These are phyloP conservation scores for Litsea cubeba DNA, from an alignment of 164 flowering plant species.

Conservation along the genomic window DNA sequence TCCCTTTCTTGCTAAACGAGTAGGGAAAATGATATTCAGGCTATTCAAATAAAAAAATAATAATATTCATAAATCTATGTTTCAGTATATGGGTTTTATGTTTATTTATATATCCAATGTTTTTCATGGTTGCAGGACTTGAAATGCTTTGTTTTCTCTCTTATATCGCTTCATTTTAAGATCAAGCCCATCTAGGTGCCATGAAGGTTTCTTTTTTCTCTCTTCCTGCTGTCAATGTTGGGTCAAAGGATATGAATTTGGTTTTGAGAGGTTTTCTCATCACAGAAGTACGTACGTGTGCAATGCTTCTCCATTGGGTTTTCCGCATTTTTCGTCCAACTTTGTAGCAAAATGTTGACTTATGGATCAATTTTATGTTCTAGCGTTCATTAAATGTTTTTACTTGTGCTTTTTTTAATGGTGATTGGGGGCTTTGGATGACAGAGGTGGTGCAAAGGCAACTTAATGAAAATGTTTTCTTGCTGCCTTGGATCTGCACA, in stretches of 20 bases:
- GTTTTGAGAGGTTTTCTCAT: too few species aligned
- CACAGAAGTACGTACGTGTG: too few species aligned
- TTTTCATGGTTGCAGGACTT: conserved; percentile 59
- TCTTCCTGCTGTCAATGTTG: background rate
- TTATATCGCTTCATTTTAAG: conserved; percentile 89
- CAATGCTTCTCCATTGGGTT: too few species aligned
- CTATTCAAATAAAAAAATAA: background rate
- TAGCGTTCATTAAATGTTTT: too few species aligned
- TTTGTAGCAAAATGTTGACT: too few species aligned
- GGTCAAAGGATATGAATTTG: background rate
- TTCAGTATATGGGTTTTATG: background rate
- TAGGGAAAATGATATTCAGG: background rate
- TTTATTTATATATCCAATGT: background rate
- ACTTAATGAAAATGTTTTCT: too few species aligned
- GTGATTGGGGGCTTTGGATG: too few species aligned
- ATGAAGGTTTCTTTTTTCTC: background rate
- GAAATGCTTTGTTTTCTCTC: conserved; percentile 92
- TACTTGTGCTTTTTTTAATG: too few species aligned
- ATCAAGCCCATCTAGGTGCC: conserved; percentile 69
- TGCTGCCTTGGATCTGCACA: too few species aligned
- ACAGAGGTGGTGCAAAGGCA: too few species aligned
- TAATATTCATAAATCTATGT: background rate
- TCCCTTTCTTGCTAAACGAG: background rate
- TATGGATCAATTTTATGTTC: too few species aligned
- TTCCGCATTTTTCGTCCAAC: too few species aligned